Base-by-base conservation (phyloP, 1,139 yeast species). In the Schizosaccharomyces versatilis region DNA sequence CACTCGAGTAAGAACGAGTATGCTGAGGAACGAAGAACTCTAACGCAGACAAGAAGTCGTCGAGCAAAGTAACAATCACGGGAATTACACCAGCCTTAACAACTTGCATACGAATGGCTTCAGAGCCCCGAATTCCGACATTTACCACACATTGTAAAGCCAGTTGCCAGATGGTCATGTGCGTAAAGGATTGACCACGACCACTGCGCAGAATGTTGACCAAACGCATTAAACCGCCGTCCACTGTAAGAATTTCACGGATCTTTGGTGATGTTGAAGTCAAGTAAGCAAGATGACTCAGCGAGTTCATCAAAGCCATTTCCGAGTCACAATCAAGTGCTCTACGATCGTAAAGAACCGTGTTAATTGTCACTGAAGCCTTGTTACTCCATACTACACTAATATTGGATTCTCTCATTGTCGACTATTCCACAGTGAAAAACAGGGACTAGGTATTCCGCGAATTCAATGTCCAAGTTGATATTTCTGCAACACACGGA, bases 51-150 rank as follows among this genome's bases (percentile, higher is more conserved):
- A 82, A 70, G 66, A 82, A 86, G 67, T 86, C 88, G 67, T 90
- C 97, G 61, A 90, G 72, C 5, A 90, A 82, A 0, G 98, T 88
- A 56, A 95, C 94, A 55, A 90, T 77, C 7, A 90, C 78, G 1
- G 96, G 96, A 44, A 90, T 74, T 58, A 88, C 79, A 2, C 96
- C 97, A 1, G 96, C 94, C 60, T 82, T 80, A 6, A 86, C 95
- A 7, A 90, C 84, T 61, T 90, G 79, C 61, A 81, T 80, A 53
- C 98, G 73, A 54, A 86, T 84, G 56, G 73, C 72, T 66, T 88
- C 96, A 1, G 94, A 79, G 38, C 98, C 98, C 61, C 97, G 73
- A 1, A 96, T 88, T 14, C 96, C 95, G 36, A 90, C 78, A 58
- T 86, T 74, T 0, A 88, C 95, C 58, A 90, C 70, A 64, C 96